These are phyloP conservation scores for Chalciporus piperatus DNA, from an alignment of 768 basidiomycete genomes.

Conservation along the genomic window DNA sequence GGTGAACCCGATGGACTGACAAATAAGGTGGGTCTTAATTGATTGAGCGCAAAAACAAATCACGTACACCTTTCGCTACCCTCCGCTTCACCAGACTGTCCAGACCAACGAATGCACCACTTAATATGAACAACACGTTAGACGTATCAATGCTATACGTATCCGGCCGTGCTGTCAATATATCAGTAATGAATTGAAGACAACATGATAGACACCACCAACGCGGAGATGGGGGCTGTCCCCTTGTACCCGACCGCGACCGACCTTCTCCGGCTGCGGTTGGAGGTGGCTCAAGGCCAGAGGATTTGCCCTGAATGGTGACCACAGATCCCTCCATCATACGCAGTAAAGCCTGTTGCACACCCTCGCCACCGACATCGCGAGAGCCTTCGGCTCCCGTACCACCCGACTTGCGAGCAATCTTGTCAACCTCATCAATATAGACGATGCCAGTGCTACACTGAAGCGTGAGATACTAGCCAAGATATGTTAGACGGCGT, in stretches of 20 bases:
- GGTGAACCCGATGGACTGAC: constrained; percentile 89
- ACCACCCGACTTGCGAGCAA: constrained; percentile 58
- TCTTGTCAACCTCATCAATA: constrained; percentile 95
- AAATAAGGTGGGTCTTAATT: background rate
- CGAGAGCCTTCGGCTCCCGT: constrained; percentile 66
- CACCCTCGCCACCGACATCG: constrained; percentile 95
- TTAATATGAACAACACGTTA: constrained; percentile 91
- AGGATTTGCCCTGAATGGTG: constrained; percentile 73
- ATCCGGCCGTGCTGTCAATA: constrained; percentile 54
- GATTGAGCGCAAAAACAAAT: background rate
- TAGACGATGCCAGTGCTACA: constrained; percentile 88
- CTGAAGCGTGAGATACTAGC: constrained; percentile 6
- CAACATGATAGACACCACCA: constrained; percentile 1
- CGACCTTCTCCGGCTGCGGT: constrained; percentile 44
- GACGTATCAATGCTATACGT: constrained; percentile 79
- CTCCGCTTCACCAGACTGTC: constrained; percentile 79
- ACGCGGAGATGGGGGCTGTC: constrained; percentile 35
- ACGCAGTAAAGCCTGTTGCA: constrained; percentile 87
- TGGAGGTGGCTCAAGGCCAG: constrained; percentile 44
- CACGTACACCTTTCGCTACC: constrained; percentile 78
- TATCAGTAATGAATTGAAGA: background rate
- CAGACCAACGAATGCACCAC: constrained; percentile 92
- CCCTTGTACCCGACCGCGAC: constrained; percentile 49
- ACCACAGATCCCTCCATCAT: constrained; percentile 93
- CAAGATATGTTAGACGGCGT: background rate